A percentile compares a stretch with the other conserved stretches of the same genome.
Evolutionary conservation across 768 basidiomycete species (phyloP).

Genomic region (Lentinula guzmanii): DNA sequence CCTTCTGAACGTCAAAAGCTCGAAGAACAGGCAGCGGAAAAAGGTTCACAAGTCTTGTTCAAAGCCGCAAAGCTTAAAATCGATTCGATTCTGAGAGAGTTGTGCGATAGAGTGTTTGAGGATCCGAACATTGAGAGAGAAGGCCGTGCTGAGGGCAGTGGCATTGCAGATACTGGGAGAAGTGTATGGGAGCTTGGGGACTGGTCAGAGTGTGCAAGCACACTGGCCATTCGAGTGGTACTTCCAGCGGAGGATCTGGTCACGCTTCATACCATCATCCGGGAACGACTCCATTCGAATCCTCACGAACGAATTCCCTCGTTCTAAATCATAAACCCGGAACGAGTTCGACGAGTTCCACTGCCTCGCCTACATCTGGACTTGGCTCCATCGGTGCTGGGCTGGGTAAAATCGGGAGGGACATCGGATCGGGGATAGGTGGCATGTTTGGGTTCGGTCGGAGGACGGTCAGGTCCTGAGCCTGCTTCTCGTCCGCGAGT

Average conservation of each 20-base stretch:
- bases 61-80: conserved; percentile 92
- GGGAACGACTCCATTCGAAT: not conserved
- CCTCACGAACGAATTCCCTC: not conserved
- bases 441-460: not conserved
- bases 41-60: conserved; percentile 85
- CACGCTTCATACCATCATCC: not conserved
- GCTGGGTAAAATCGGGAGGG: not conserved
- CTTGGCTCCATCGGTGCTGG: not conserved
- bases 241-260: not conserved
- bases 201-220: conserved; percentile 16
- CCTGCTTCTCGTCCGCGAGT: not conserved
- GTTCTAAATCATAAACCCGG: not conserved
- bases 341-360: not conserved
- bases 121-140: conserved; percentile 47
- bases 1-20: conserved; percentile 77
- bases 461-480: not conserved
- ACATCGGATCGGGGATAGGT: conserved; percentile 1
- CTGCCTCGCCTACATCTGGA: not conserved
- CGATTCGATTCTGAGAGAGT: conserved; percentile 83
- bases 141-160: conserved; percentile 68
- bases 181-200: conserved; percentile 65
- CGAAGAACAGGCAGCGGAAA: conserved; percentile 92
- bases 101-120: conserved; percentile 74
- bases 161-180: conserved; percentile 83
- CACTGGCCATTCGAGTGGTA: not conserved